phyloP scores from a whole-genome alignment of 176 grass and related monocot species.

The Coix lacrymajobi region DNA sequence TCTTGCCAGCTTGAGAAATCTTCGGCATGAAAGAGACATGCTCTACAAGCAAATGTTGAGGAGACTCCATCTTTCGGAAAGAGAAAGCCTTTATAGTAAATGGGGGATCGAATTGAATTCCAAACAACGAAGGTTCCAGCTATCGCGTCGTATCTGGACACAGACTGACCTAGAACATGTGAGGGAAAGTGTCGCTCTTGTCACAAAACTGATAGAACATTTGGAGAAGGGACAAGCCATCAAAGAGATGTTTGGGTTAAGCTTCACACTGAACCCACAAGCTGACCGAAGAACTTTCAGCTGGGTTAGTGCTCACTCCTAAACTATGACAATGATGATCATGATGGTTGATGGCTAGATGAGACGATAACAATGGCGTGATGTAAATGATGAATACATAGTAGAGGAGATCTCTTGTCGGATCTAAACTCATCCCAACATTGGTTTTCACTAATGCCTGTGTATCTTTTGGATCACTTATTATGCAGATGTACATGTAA shows the following conservation, averaged over 20 bases:
- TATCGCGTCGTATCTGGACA: conserved; percentile 64
- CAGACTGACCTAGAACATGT: conserved; percentile 69
- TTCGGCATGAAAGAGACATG: conserved; percentile 78
- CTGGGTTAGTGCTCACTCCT: conserved; percentile 37
- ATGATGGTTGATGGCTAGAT: background rate
- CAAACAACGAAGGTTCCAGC: conserved; percentile 71
- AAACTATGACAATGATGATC: background rate
- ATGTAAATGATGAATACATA: background rate
- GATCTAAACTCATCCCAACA: background rate
- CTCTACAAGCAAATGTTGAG: conserved; percentile 76
- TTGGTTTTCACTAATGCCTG: conserved; percentile 11
- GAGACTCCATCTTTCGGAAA: conserved; percentile 44
- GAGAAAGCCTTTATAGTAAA: conserved; percentile 58
- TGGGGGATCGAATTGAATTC: conserved; percentile 71
- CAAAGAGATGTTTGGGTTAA: conserved; percentile 90
- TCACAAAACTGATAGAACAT: conserved; percentile 55
- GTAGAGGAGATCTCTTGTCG: conserved; percentile 1
- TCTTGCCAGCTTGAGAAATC: conserved; percentile 54
- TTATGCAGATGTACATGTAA: background rate
- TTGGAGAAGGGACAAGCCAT: conserved; percentile 49
- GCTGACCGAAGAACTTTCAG: conserved; percentile 51
- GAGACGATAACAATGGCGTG: background rate
- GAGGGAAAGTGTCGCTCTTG: conserved; percentile 62
- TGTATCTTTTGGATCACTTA: background rate
- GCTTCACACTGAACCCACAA: conserved; percentile 52